Conservation (phyloP, 1,284 basidiomycete species). For the Blastosporella zonata region DNA sequence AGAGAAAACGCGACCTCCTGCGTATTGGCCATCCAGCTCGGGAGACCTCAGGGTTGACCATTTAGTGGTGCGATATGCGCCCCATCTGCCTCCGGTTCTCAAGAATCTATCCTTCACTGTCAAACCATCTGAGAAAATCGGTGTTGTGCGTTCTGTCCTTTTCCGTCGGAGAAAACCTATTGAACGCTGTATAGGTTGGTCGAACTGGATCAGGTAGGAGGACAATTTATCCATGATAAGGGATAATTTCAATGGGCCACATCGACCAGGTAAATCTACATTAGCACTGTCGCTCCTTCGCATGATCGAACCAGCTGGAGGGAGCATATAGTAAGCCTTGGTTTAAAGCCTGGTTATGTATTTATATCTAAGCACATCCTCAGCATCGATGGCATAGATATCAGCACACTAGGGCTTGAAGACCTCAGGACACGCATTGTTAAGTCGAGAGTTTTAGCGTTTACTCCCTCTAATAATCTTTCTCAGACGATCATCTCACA, state of each 20-base stretch:
- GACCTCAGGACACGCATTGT: conserved; percentile 69
- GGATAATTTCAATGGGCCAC: conserved; percentile 7
- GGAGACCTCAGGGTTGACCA: conserved; percentile 59
- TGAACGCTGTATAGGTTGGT: conserved; percentile 43
- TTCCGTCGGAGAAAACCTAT: background rate
- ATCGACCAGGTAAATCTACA: conserved; percentile 59
- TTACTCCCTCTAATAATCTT: background rate
- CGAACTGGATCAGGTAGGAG: conserved; percentile 58
- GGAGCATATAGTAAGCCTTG: conserved; percentile 60
- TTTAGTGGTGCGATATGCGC: conserved; percentile 71
- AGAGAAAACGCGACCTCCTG: conserved; percentile 55
- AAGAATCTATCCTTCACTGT: conserved; percentile 69
- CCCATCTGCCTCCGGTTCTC: conserved; percentile 71
- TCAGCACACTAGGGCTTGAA: conserved; percentile 78
- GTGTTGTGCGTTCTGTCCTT: conserved; percentile 44
- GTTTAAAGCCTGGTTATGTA: background rate
- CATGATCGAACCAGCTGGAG: conserved; percentile 74
- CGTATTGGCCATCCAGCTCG: conserved; percentile 73
- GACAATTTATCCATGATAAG: conserved; percentile 9
- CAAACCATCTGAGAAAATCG: conserved; percentile 74
- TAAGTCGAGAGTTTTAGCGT: conserved; percentile 21
- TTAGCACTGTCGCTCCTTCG: conserved; percentile 75
- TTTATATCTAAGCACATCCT: conserved; percentile 3
- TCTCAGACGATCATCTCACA: conserved; percentile 75
- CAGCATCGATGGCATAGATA: conserved; percentile 82